phyloP scores from a whole-genome alignment of 129 eudicot genomes.

The Saposhnikovia divaricata region DNA sequence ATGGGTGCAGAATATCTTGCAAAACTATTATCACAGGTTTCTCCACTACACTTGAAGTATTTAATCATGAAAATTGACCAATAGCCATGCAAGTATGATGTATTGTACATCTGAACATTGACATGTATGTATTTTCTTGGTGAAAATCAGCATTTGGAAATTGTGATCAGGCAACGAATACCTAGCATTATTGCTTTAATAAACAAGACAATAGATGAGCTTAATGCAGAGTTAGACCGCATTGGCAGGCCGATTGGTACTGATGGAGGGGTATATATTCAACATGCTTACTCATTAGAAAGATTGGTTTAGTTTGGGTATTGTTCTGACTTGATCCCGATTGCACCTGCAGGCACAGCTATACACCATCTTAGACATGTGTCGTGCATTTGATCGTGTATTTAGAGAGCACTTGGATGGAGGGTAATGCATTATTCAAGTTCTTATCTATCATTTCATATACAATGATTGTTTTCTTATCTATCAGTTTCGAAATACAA shows the following conservation, averaged over 20 bases:
- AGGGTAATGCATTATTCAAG: conserved; percentile 58
- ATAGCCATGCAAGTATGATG: neutral
- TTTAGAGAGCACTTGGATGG: conserved; percentile 98
- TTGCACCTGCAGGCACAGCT: conserved; percentile 67
- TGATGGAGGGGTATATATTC: conserved; percentile 84
- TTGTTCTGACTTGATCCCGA: neutral
- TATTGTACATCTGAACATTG: neutral
- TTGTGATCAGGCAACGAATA: conserved; percentile 84
- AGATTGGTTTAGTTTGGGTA: neutral
- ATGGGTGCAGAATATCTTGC: conserved; percentile 98
- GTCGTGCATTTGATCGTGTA: conserved; percentile 93
- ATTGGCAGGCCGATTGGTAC: conserved; percentile 91
- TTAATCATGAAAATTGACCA: neutral
- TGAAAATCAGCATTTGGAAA: conserved; percentile 72
- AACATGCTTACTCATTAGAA: conserved; percentile 4
- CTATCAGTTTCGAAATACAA: neutral
- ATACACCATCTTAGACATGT: conserved; percentile 82
- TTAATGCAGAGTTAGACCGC: conserved; percentile 94
- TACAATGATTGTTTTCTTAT: neutral
- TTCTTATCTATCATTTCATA: conserved; percentile 9
- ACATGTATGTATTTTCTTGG: conserved; percentile 8
- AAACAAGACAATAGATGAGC: conserved; percentile 86
- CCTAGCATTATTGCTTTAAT: conserved; percentile 93
- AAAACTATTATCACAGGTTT: conserved; percentile 79
- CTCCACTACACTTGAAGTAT: conserved; percentile 12